A percentile compares a stretch with the other conserved stretches of the same genome.
phyloP scores from a whole-genome alignment of 768 basidiomycete genomes.

The Leccinum variicolor region DNA sequence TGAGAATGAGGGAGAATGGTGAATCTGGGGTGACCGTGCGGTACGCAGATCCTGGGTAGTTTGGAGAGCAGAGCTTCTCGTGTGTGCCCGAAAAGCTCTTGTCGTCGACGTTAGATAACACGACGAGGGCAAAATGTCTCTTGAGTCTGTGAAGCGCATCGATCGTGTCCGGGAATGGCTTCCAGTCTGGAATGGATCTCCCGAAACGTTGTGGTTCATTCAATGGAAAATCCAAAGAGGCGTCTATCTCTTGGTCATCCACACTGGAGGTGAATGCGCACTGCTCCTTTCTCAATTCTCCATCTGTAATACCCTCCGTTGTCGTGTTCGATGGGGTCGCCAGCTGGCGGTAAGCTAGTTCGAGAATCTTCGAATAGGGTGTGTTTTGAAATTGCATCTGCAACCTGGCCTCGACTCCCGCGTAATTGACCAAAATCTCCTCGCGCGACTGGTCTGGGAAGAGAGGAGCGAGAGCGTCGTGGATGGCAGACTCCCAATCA shows the following conservation, averaged over 20 bases:
- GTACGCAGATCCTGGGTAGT: slow-evolving; percentile 29
- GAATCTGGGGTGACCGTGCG: slow-evolving; percentile 44
- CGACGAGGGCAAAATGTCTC: slow-evolving; percentile 62
- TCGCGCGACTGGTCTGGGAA: slow-evolving; percentile 18
- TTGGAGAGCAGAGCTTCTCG: slow-evolving; percentile 37
- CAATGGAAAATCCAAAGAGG: background rate
- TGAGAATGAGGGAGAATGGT: slow-evolving; percentile 63
- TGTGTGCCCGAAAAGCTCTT: slow-evolving; percentile 60
- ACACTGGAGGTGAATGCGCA: slow-evolving; percentile 9
- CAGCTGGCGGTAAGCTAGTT: slow-evolving; percentile 35
- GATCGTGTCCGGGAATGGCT: slow-evolving; percentile 63
- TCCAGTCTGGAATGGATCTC: slow-evolving; percentile 58
- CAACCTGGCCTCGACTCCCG: slow-evolving; percentile 51
- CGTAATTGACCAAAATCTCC: slow-evolving; percentile 51
- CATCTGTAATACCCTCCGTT: slow-evolving; percentile 29
- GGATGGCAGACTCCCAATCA: slow-evolving; percentile 75
- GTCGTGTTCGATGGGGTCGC: slow-evolving; percentile 34
- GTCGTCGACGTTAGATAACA: slow-evolving; percentile 75
- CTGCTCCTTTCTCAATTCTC: slow-evolving; percentile 17
- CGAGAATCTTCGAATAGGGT: slow-evolving; percentile 61
- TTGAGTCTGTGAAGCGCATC: slow-evolving; percentile 58
- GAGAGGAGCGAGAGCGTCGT: slow-evolving; percentile 39
- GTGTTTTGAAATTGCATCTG: slow-evolving; percentile 55
- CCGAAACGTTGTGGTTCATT: slow-evolving; percentile 50
- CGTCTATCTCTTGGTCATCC: background rate